A percentile compares a stretch with the other conserved stretches of the same genome.
Conservation (phyloP, 2,329 filamentous ascomycete species). For the Talaromyces funiculosus region DNA sequence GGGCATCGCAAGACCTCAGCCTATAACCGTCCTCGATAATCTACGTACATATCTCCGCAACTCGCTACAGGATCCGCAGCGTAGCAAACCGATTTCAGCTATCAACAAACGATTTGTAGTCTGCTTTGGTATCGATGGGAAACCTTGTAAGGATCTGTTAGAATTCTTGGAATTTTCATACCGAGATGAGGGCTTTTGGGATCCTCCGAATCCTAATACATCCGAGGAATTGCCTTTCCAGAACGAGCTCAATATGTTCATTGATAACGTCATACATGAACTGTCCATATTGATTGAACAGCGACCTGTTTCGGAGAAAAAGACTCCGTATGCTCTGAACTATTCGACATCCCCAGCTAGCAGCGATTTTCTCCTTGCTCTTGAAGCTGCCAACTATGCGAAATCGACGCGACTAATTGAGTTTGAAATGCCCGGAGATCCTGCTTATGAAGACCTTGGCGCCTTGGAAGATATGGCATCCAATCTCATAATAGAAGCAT, state of each 20-base stretch:
- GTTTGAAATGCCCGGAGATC: slow-evolving; percentile 19
- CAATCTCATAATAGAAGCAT: slow-evolving; percentile 56
- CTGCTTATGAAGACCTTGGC: slow-evolving; percentile 59
- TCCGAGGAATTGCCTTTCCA: slow-evolving; percentile 34
- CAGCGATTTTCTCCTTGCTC: slow-evolving; percentile 33
- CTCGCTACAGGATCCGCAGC: slow-evolving; percentile 46
- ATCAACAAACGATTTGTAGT: slow-evolving; percentile 60
- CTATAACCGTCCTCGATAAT: slow-evolving; percentile 52
- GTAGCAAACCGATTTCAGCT: slow-evolving; percentile 51
- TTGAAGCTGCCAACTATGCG: slow-evolving; percentile 31
- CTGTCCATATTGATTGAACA: slow-evolving; percentile 49
- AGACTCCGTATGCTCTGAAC: slow-evolving; percentile 26
- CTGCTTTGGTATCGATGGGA: slow-evolving; percentile 54
- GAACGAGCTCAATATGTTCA: slow-evolving; percentile 39
- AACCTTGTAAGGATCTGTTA: slow-evolving; percentile 51
- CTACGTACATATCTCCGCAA: slow-evolving; percentile 58
- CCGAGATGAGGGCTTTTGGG: slow-evolving; percentile 39
- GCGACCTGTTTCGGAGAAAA: slow-evolving; percentile 36
- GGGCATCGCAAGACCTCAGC: slow-evolving; percentile 46
- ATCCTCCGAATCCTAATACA: slow-evolving; percentile 35
- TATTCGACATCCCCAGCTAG: slow-evolving; percentile 29
- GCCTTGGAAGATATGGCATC: slow-evolving; percentile 59
- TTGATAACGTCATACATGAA: slow-evolving; percentile 58
- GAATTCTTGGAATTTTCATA: slow-evolving; percentile 53
- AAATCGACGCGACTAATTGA: slow-evolving; percentile 23